Percentiles rank a stretch among this genome's conserved stretches.
Evolutionary conservation across 2,329 filamentous ascomycete genomes (phyloP).

Genomic region (Hortaea sp.): DNA sequence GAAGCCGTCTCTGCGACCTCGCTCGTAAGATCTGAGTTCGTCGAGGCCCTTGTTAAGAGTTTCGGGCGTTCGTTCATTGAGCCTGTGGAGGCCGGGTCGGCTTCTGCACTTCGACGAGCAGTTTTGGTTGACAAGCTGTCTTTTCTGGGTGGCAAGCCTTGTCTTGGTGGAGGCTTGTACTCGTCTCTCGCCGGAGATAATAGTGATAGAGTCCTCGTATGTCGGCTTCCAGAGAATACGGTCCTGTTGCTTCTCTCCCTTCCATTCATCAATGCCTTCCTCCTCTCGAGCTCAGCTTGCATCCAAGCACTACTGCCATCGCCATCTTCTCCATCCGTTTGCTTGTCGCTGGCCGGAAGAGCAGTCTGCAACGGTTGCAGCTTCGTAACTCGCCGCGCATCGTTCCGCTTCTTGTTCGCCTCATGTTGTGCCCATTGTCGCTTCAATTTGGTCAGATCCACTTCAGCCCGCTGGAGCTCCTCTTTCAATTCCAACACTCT

Average conservation of each 20-base stretch:
- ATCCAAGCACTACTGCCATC: slow-evolving; percentile 34
- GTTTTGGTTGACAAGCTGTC: slow-evolving; percentile 11
- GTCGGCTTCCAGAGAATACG: slow-evolving; percentile 53
- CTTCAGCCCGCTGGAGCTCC: slow-evolving; percentile 74
- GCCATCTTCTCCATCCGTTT: slow-evolving; percentile 38
- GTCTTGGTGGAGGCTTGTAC: background rate
- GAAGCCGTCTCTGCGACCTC: slow-evolving; percentile 25
- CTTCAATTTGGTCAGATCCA: slow-evolving; percentile 66
- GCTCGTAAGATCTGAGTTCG: slow-evolving; percentile 14
- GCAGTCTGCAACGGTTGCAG: slow-evolving; percentile 44
- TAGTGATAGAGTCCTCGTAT: slow-evolving; percentile 64
- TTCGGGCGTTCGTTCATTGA: background rate
- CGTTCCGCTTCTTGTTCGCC: slow-evolving; percentile 61
- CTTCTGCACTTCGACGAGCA: slow-evolving; percentile 7
- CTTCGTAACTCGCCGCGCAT: slow-evolving; percentile 51
- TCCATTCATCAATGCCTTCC: slow-evolving; percentile 54
- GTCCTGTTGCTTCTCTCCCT: slow-evolving; percentile 40
- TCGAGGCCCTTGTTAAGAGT: slow-evolving; percentile 8
- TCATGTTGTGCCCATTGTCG: slow-evolving; percentile 74
- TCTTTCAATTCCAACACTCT: slow-evolving; percentile 84
- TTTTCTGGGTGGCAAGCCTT: slow-evolving; percentile 8
- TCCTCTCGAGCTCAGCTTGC: slow-evolving; percentile 59
- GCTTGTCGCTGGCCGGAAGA: slow-evolving; percentile 26
- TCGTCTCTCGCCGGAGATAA: slow-evolving; percentile 51
- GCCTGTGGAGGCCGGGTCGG: background rate